Evolutionary conservation across 805 yeast species (phyloP).

Genomic region (Maudiozyma serrabonitensis): DNA sequence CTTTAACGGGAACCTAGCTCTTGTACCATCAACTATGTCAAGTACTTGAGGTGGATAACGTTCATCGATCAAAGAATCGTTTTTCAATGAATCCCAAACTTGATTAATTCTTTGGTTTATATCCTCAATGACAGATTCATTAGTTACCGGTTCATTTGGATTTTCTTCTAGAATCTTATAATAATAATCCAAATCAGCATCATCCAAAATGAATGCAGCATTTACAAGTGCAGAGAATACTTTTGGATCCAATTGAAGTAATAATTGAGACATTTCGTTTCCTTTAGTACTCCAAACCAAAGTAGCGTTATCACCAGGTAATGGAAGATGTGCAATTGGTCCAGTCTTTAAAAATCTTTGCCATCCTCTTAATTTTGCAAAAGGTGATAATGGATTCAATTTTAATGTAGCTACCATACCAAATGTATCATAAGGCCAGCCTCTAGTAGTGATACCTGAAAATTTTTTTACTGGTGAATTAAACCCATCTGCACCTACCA

Average conservation of each 20-base stretch:
- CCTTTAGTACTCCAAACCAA: conserved; percentile 89
- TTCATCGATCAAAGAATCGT: conserved; percentile 42
- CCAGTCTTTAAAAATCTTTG: conserved; percentile 89
- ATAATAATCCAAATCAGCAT: conserved; percentile 65
- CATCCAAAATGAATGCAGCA: conserved; percentile 76
- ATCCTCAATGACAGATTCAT: conserved; percentile 49
- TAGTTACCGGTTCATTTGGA: conserved; percentile 24
- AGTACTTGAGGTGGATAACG: conserved; percentile 58
- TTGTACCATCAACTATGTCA: conserved; percentile 48
- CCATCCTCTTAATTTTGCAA: conserved; percentile 70
- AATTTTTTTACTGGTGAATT: conserved; percentile 84
- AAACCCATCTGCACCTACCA: conserved; percentile 93
- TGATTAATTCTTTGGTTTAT: conserved; percentile 56
- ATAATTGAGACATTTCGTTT: conserved; percentile 57
- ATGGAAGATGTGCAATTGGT: conserved; percentile 83
- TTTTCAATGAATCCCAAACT: conserved; percentile 18
- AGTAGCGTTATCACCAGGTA: conserved; percentile 80
- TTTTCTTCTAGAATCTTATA: conserved; percentile 34
- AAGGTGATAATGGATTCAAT: conserved; percentile 63
- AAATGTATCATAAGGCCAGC: conserved; percentile 82
- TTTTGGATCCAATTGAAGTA: conserved; percentile 48
- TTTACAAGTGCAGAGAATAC: conserved; percentile 65
- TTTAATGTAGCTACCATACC: conserved; percentile 90
- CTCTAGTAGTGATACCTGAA: conserved; percentile 75
- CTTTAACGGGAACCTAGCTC: conserved; percentile 84